Percentiles rank a stretch among this genome's conserved stretches.
Evolutionary conservation across 192 early-diverging fungal genomes (phyloP).

Genomic region (Backusella parvicylindrica): DNA sequence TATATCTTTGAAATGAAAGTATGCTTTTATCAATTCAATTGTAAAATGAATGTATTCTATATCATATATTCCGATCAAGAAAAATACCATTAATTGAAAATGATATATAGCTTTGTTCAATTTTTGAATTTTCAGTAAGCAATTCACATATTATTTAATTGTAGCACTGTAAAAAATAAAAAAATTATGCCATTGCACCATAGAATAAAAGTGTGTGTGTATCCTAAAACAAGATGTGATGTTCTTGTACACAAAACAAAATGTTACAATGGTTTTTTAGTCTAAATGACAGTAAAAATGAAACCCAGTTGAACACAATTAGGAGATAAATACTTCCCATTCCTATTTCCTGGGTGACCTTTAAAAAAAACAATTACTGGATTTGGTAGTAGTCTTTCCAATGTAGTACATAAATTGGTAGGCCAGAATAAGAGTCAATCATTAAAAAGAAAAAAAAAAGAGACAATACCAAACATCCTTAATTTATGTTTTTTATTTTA

Average conservation of each 20-base stretch:
- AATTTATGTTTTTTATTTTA: background rate
- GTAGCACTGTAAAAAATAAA: background rate
- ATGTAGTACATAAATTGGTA: background rate
- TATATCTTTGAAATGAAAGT: background rate
- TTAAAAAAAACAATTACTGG: background rate
- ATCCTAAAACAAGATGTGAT: background rate
- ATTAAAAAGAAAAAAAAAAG: too few relatives aligned
- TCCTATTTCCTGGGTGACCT: background rate
- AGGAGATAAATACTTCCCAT: background rate
- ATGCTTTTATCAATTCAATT: background rate
- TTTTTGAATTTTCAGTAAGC: too few relatives aligned
- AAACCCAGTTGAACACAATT: background rate
- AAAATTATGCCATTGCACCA: background rate
- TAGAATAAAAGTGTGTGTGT: background rate
- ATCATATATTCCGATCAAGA: background rate
- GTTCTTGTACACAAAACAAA: background rate
- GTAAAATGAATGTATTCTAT: background rate
- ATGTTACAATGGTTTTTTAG: background rate
- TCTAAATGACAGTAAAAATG: background rate
- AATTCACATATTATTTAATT: too few relatives aligned
- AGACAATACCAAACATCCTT: background rate
- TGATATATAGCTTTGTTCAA: background rate
- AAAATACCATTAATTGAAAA: background rate
- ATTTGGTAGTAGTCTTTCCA: background rate
- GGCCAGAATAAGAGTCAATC: background rate